Percentiles rank a stretch among this genome's conserved stretches.
Conservation (phyloP, 2,329 filamentous ascomycete species). For the Cadophora gregata region DNA sequence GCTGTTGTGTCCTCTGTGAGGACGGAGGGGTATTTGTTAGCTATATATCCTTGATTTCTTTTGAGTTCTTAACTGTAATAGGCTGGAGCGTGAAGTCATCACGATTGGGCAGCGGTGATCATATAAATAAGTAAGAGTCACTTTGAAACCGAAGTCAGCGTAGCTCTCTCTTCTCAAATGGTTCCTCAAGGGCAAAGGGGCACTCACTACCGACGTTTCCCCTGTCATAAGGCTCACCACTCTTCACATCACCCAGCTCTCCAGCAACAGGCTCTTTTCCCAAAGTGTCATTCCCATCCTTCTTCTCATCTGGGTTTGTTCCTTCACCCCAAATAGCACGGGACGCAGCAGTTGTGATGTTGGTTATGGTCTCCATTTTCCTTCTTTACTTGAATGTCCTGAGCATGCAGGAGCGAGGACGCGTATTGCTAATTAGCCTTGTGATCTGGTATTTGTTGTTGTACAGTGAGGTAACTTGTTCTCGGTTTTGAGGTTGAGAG, state of each 20-base stretch:
- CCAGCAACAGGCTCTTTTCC: slow-evolving; percentile 75
- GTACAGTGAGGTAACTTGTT: background rate
- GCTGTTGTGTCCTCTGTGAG: background rate
- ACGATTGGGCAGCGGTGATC: background rate
- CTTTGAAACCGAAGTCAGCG: background rate
- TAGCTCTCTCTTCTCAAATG: background rate
- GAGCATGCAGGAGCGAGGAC: background rate
- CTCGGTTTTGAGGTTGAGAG: background rate
- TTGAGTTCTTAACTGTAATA: too few species aligned
- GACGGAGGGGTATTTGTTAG: background rate
- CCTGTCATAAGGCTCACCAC: slow-evolving; percentile 77
- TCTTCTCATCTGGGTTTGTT: slow-evolving; percentile 25
- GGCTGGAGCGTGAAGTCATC: background rate
- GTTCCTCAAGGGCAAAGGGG: background rate
- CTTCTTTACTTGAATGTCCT: background rate
- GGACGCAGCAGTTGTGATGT: slow-evolving; percentile 53
- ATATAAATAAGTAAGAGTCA: background rate
- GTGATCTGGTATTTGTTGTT: background rate
- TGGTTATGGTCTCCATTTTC: slow-evolving; percentile 69
- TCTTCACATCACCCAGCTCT: slow-evolving; percentile 67
- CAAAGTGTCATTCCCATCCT: slow-evolving; percentile 30
- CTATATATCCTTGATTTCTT: background rate
- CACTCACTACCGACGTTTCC: slow-evolving; percentile 67
- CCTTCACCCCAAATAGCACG: slow-evolving; percentile 52
- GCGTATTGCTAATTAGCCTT: background rate